These are phyloP conservation scores for Neofusicoccum parvum DNA, from an alignment of 2,329 filamentous ascomycete species.

Conservation along the genomic window DNA sequence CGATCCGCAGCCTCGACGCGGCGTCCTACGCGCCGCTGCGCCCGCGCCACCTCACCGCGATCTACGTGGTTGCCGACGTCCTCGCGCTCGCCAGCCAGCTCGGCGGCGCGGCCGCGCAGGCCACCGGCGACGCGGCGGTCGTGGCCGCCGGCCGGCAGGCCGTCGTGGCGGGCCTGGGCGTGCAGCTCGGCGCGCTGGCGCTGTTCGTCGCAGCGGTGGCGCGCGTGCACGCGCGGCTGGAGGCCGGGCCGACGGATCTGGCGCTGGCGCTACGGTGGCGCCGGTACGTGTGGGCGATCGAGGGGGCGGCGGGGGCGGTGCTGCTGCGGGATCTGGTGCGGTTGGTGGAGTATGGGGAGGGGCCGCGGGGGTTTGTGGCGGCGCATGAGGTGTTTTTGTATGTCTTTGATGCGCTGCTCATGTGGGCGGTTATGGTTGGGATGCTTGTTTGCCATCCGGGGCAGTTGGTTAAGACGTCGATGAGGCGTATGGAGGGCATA, in stretches of 20 bases:
- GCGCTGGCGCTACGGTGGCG: conserved; percentile 19
- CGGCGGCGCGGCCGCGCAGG: conserved; percentile 25
- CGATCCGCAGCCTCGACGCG: conserved; percentile 38
- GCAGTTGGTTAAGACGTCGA: conserved; percentile 19
- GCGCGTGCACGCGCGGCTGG: conserved; percentile 31
- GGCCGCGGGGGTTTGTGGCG: conserved; percentile 47
- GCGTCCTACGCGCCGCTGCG: conserved; percentile 20
- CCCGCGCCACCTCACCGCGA: conserved; percentile 22
- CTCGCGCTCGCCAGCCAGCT: conserved; percentile 28
- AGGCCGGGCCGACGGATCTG: conserved; percentile 23
- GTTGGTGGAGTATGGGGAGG: conserved; percentile 51
- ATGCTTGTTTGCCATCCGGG: conserved; percentile 43
- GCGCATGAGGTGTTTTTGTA: conserved; percentile 50
- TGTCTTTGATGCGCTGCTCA: conserved; percentile 50
- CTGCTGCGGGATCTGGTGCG: conserved; percentile 53
- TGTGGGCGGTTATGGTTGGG: conserved; percentile 46
- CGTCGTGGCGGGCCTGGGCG: conserved; percentile 51
- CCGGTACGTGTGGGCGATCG: conserved; percentile 47
- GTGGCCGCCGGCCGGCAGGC: conserved; percentile 41
- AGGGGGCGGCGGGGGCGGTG: conserved; percentile 48
- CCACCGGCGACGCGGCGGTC: conserved; percentile 11
- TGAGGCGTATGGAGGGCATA: not conserved
- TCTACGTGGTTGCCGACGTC: conserved; percentile 28
- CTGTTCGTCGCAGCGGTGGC: conserved; percentile 47
- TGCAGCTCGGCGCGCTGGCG: conserved; percentile 55